Evolutionary conservation across 208 protist genomes (phyloP).

Genomic region (Acanthamoeba lenticulata): DNA sequence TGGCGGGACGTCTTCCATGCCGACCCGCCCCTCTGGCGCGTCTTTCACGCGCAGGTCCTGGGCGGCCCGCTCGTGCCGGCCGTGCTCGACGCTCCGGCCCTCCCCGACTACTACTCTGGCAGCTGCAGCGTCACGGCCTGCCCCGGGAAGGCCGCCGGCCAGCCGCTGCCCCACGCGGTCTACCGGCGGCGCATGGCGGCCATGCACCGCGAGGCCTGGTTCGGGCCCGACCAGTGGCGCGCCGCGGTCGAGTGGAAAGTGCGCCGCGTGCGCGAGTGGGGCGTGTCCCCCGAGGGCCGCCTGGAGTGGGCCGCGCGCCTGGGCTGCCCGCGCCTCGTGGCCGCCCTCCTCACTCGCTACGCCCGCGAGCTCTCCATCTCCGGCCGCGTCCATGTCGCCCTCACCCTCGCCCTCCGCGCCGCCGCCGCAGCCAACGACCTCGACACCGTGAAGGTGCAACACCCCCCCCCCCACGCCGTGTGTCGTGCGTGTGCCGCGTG

Average conservation of each 20-base stretch:
- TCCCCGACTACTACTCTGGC: no score
- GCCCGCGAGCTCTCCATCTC: not conserved
- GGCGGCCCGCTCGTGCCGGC: not conserved
- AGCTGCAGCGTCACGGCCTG: no score
- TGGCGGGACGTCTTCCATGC: not conserved
- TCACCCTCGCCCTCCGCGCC: not conserved
- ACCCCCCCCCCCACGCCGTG: not conserved
- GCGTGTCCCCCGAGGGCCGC: not conserved
- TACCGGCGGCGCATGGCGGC: no score
- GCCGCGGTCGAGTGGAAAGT: not conserved
- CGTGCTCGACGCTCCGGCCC: not conserved
- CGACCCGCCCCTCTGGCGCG: not conserved
- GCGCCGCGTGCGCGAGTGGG: not conserved
- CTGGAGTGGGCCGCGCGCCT: not conserved
- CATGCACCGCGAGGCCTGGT: not conserved
- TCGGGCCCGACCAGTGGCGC: not conserved
- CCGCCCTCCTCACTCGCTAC: not conserved
- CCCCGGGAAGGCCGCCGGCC: no score
- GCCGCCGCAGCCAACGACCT: not conserved
- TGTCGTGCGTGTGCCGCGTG: not conserved
- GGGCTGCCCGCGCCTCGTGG: not conserved
- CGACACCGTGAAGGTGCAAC: not conserved
- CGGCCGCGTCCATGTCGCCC: not conserved
- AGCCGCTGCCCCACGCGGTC: no score
- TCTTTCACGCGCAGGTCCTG: not conserved